Evolutionary conservation across 2,329 filamentous ascomycete genomes (phyloP).

Genomic region (Epichloe glyceriae): DNA sequence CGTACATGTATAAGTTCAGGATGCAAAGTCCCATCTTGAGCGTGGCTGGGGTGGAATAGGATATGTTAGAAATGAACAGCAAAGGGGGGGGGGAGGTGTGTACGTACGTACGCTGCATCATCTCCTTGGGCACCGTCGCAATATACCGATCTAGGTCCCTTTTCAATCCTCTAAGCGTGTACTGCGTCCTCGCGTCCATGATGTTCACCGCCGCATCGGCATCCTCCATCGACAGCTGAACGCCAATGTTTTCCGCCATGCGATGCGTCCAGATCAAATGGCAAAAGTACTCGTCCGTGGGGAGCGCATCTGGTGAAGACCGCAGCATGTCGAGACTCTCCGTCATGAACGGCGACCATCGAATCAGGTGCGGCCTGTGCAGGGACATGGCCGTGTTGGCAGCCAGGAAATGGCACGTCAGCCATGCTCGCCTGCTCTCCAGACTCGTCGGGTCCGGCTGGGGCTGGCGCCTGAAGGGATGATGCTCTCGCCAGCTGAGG

Average conservation of each 20-base stretch:
- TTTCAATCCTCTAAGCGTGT: slow-evolving; percentile 52
- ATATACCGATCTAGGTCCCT: slow-evolving; percentile 49
- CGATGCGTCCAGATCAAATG: slow-evolving; percentile 47
- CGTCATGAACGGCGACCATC: slow-evolving; percentile 47
- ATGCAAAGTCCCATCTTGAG: slow-evolving; percentile 52
- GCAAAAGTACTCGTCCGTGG: slow-evolving; percentile 44
- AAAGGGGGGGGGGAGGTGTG: not conserved
- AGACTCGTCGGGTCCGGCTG: slow-evolving; percentile 39
- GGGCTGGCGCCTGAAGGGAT: slow-evolving; percentile 26
- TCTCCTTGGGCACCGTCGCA: slow-evolving; percentile 35
- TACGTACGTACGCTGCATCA: slow-evolving; percentile 35
- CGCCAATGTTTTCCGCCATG: slow-evolving; percentile 54
- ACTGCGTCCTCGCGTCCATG: slow-evolving; percentile 49
- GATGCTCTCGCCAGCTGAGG: slow-evolving; percentile 27
- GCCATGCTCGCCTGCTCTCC: slow-evolving; percentile 44
- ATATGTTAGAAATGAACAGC: not conserved
- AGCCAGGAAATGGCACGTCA: slow-evolving; percentile 46
- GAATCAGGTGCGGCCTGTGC: slow-evolving; percentile 46
- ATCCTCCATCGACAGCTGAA: slow-evolving; percentile 56
- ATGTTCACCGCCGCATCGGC: slow-evolving; percentile 40
- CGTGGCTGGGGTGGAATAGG: slow-evolving; percentile 30
- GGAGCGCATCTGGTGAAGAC: slow-evolving; percentile 39
- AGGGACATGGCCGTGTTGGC: slow-evolving; percentile 48
- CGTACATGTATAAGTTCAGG: slow-evolving; percentile 61
- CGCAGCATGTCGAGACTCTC: slow-evolving; percentile 45